Evolutionary conservation across 2,329 filamentous ascomycete genomes (phyloP).

Genomic region (Geosmithia putterillii): DNA sequence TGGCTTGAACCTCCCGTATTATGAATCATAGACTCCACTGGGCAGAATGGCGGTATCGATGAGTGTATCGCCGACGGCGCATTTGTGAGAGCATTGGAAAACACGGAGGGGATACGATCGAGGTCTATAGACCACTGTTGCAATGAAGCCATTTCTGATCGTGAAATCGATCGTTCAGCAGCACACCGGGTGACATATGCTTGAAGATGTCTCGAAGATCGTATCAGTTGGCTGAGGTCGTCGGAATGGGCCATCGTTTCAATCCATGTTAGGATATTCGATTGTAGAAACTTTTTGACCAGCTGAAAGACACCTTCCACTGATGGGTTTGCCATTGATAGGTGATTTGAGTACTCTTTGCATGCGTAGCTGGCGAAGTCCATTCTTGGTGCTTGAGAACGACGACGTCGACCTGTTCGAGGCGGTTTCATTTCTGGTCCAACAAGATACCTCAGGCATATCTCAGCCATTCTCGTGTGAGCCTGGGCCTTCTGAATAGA

Average conservation of each 20-base stretch:
- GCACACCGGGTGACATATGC: no score
- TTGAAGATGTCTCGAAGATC: background rate
- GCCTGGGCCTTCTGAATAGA: slow-evolving; percentile 12
- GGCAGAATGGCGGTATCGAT: slow-evolving; percentile 13
- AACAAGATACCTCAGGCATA: slow-evolving; percentile 19
- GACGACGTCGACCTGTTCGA: slow-evolving; percentile 8
- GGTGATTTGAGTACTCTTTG: slow-evolving; percentile 19
- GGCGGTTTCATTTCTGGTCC: slow-evolving; percentile 20
- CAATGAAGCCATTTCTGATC: slow-evolving; percentile 4
- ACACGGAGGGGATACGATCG: slow-evolving; percentile 11
- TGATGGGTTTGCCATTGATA: slow-evolving; percentile 12
- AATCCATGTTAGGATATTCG: slow-evolving; percentile 23
- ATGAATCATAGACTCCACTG: slow-evolving; percentile 8
- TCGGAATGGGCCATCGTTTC: slow-evolving; percentile 10
- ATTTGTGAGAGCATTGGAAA: slow-evolving; percentile 9
- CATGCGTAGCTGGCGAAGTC: slow-evolving; percentile 13
- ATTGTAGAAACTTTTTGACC: slow-evolving; percentile 14
- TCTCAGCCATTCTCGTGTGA: slow-evolving; percentile 17
- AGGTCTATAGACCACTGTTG: slow-evolving; percentile 13
- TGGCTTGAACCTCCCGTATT: no score
- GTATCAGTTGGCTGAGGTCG: slow-evolving; percentile 1
- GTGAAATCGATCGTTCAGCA: background rate
- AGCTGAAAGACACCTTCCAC: slow-evolving; percentile 10
- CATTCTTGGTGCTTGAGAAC: no score
- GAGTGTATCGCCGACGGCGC: slow-evolving; percentile 13